A percentile compares a stretch with the other conserved stretches of the same genome.
Evolutionary conservation across 345 rosid genomes (phyloP).

Genomic region (Eucalyptus erythrocorys): DNA sequence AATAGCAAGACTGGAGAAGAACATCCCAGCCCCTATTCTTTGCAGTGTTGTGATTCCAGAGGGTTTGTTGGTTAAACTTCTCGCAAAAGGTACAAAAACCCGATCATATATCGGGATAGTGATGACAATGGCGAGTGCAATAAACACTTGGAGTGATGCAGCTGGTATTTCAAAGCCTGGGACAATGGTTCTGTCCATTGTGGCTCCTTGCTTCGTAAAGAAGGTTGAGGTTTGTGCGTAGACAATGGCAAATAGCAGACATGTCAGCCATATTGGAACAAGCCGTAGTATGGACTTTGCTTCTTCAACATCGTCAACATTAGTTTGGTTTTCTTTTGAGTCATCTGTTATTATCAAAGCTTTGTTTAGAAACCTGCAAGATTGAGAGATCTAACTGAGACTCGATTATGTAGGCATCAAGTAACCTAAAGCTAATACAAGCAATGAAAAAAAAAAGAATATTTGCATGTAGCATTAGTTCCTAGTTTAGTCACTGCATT

Average conservation of each 20-base stretch:
- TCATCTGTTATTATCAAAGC: conserved; percentile 22
- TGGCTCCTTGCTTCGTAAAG: conserved; percentile 51
- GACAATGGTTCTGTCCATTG: conserved; percentile 39
- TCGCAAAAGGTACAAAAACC: conserved; percentile 28
- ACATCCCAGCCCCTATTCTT: conserved; percentile 12
- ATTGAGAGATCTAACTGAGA: neutral
- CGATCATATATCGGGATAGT: conserved; percentile 44
- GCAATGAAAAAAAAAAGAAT: neutral
- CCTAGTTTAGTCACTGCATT: neutral
- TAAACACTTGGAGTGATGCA: conserved; percentile 50
- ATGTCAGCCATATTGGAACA: conserved; percentile 39
- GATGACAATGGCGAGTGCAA: conserved; percentile 21
- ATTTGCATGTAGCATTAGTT: neutral
- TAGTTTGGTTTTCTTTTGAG: conserved; percentile 1
- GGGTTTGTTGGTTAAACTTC: conserved; percentile 6
- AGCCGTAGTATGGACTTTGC: conserved; percentile 34
- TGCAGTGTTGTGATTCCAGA: conserved; percentile 11
- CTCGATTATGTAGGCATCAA: neutral
- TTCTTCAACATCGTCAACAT: conserved; percentile 31
- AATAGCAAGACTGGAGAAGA: conserved; percentile 6
- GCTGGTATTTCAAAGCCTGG: conserved; percentile 26
- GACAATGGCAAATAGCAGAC: conserved; percentile 36
- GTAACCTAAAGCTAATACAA: neutral
- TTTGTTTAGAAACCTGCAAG: conserved; percentile 41
- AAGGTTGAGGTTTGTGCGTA: conserved; percentile 46